A percentile compares a stretch with the other conserved stretches of the same genome.
These are phyloP conservation scores for Panaeolus cyanescens DNA, from an alignment of 768 basidiomycete genomes.

Conservation along the genomic window DNA sequence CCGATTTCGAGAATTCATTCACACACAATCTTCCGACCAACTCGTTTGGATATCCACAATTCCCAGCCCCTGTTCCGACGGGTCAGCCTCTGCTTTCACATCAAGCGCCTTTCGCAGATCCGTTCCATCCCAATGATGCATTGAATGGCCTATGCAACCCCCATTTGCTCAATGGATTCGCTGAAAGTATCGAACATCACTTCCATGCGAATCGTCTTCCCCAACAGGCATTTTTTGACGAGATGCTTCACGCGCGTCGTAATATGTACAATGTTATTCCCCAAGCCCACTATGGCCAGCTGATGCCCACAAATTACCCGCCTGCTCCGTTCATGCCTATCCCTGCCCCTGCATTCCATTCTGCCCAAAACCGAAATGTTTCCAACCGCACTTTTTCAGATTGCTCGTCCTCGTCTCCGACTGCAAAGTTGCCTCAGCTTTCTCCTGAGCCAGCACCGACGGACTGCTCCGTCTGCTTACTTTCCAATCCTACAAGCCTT, in stretches of 20 bases:
- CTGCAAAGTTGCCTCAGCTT: conserved; percentile 6
- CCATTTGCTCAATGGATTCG: conserved; percentile 34
- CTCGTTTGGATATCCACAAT: conserved; percentile 37
- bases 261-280: conserved; percentile 17
- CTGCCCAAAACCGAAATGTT: conserved; percentile 13
- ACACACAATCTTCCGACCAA: conserved; percentile 34
- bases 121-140: conserved; percentile 34
- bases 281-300: conserved; percentile 19
- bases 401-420: conserved; percentile 4
- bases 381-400: conserved; percentile 11
- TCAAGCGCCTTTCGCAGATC: conserved; percentile 38
- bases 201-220: conserved; percentile 35
- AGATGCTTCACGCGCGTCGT: conserved; percentile 16
- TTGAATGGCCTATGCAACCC: conserved; percentile 19
- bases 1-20: conserved; percentile 38
- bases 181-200: conserved; percentile 44
- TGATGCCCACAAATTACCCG: conserved; percentile 17
- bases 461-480: conserved; percentile 68
- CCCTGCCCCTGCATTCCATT: conserved; percentile 9
- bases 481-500: conserved; percentile 40
- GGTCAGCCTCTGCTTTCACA: conserved; percentile 25
- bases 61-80: conserved; percentile 23
- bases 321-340: conserved; percentile 8
- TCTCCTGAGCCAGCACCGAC: conserved; percentile 21
- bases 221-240: conserved; percentile 21